phyloP scores from a whole-genome alignment of 495 filamentous ascomycete genomes.

The Tricharina praecox region DNA sequence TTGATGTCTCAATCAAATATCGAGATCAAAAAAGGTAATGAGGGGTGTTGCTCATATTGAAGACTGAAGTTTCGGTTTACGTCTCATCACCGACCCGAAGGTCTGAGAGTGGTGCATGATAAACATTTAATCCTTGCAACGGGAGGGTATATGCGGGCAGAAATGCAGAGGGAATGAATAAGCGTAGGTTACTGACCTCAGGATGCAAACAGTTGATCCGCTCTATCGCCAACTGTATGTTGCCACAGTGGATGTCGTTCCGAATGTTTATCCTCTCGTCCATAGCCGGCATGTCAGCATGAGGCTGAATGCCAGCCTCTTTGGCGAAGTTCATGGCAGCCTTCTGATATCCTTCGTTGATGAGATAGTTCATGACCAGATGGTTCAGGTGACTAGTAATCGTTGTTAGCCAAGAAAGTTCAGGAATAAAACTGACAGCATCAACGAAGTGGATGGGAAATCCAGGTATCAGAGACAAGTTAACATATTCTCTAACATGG shows the following conservation, averaged over 20 bases:
- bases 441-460: slow-evolving; percentile 11
- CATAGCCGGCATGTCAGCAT: slow-evolving; percentile 53
- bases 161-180: slow-evolving; percentile 7
- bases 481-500: slow-evolving; percentile 70
- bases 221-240: slow-evolving; percentile 71
- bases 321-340: slow-evolving; percentile 84
- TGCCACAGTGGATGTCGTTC: slow-evolving; percentile 60
- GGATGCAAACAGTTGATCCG: slow-evolving; percentile 78
- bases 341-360: slow-evolving; percentile 84
- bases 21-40: slow-evolving; percentile 12
- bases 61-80: slow-evolving; percentile 75
- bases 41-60: slow-evolving; percentile 65
- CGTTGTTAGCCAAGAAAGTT: slow-evolving; percentile 4
- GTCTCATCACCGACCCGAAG: slow-evolving; percentile 77
- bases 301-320: slow-evolving; percentile 72
- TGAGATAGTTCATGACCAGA: slow-evolving; percentile 92
- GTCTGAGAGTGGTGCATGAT: slow-evolving; percentile 99
- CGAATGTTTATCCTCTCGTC: slow-evolving; percentile 61
- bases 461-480: slow-evolving; percentile 50
- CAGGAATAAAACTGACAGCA: slow-evolving; percentile 4
- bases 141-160: slow-evolving; percentile 16
- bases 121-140: slow-evolving; percentile 89
- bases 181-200: slow-evolving; percentile 45
- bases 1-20: slow-evolving; percentile 8
- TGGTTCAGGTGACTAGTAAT: slow-evolving; percentile 72